Evolutionary conservation across 1,284 basidiomycete species (phyloP).

Genomic region (Coriolopsis trogii): DNA sequence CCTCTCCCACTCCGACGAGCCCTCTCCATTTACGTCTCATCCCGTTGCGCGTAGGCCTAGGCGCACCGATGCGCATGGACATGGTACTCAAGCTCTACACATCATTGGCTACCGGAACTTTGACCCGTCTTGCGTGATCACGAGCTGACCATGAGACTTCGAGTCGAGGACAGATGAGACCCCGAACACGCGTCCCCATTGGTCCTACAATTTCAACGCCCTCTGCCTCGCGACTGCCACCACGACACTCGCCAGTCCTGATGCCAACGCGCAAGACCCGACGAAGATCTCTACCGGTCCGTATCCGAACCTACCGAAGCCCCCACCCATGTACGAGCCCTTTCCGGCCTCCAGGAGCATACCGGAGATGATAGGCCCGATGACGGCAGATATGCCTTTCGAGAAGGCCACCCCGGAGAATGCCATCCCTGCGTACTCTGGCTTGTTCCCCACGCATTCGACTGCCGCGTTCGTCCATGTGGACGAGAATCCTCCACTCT

Average conservation of each 20-base stretch:
- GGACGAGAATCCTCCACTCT: constrained; percentile 32
- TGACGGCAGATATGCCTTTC: constrained; percentile 28
- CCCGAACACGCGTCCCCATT: no score
- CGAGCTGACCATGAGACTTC: no score
- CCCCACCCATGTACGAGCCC: constrained; percentile 3
- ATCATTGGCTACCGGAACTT: no score
- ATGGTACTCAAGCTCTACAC: no score
- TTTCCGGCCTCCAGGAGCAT: constrained; percentile 24
- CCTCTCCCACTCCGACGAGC: no score
- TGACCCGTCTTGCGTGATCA: no score
- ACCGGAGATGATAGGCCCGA: constrained; percentile 31
- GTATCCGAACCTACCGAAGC: constrained; percentile 30
- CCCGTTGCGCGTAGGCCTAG: no score
- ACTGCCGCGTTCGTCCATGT: constrained; percentile 27
- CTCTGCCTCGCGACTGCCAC: constrained; percentile 21
- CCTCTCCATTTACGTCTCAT: no score
- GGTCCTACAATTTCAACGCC: no score
- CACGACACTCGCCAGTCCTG: constrained; percentile 21
- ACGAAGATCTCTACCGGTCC: constrained; percentile 32
- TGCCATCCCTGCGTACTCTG: constrained; percentile 26
- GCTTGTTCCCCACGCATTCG: constrained; percentile 26
- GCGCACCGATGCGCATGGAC: no score
- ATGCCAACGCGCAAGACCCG: constrained; percentile 28
- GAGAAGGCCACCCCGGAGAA: constrained; percentile 24
- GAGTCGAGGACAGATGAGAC: no score